A percentile compares a stretch with the other conserved stretches of the same genome.
phyloP scores from a whole-genome alignment of 2,329 filamentous ascomycete species.

The Neofusicoccum parvum region DNA sequence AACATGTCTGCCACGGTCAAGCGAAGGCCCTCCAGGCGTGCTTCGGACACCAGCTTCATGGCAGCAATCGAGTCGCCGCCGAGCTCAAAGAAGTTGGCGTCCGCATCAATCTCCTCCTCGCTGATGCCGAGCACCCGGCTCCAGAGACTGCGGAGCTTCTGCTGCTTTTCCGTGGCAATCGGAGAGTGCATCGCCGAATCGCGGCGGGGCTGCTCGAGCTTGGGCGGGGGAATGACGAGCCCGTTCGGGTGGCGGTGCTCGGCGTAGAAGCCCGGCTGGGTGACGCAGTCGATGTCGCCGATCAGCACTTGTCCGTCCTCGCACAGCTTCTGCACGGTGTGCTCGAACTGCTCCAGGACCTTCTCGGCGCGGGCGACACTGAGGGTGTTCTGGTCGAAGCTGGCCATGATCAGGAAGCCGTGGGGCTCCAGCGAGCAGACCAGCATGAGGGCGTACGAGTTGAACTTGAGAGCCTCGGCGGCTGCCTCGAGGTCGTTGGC shows the following conservation, averaged over 20 bases:
- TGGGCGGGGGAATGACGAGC: too few species aligned
- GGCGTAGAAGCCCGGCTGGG: too few species aligned
- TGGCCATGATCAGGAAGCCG: slow-evolving; percentile 62
- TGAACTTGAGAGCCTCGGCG: slow-evolving; percentile 60
- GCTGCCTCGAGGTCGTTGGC: slow-evolving; percentile 60
- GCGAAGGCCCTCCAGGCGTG: slow-evolving; percentile 50
- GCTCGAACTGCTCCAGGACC: slow-evolving; percentile 56
- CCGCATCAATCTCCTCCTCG: slow-evolving; percentile 48
- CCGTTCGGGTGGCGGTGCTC: too few species aligned
- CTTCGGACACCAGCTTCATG: slow-evolving; percentile 62
- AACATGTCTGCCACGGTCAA: slow-evolving; percentile 62
- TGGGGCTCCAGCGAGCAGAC: slow-evolving; percentile 63
- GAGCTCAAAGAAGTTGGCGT: slow-evolving; percentile 63
- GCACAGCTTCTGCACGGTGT: slow-evolving; percentile 54
- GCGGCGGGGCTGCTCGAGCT: too few species aligned
- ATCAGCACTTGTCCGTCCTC: slow-evolving; percentile 46
- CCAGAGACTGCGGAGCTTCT: slow-evolving; percentile 31
- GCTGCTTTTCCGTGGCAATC: slow-evolving; percentile 24
- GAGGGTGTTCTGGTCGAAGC: slow-evolving; percentile 64
- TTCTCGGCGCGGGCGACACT: slow-evolving; percentile 55
- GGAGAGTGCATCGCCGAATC: too few species aligned
- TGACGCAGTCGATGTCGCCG: too few species aligned
- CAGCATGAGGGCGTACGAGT: slow-evolving; percentile 64
- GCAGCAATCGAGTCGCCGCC: slow-evolving; percentile 63
- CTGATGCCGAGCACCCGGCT: slow-evolving; percentile 33